Evolutionary conservation across 495 filamentous ascomycete species (phyloP).

Genomic region (Aspergillus heteromorphus): DNA sequence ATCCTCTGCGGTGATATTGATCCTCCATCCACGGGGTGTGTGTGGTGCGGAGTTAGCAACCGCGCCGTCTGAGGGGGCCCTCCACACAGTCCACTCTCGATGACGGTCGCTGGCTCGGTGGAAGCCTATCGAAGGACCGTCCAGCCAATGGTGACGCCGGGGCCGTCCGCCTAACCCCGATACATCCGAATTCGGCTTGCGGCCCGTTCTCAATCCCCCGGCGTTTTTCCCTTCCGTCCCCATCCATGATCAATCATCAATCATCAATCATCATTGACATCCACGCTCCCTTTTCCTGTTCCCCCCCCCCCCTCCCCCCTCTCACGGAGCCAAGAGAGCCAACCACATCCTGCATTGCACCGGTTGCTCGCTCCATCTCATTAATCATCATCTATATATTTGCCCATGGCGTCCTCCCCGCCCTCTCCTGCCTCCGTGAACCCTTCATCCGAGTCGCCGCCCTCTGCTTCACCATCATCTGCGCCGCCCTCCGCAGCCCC

Average conservation of each 20-base stretch:
- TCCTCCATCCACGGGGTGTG: neutral
- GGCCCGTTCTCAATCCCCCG: constrained; percentile 5
- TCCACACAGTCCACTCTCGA: too few species aligned
- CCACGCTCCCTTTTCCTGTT: constrained; percentile 3
- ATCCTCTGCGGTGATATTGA: too few species aligned
- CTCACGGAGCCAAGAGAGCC: constrained; percentile 1
- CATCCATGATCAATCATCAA: neutral
- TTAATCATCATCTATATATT: neutral
- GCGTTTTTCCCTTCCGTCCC: constrained; percentile 1
- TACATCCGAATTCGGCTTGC: constrained; percentile 29
- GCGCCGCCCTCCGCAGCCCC: constrained; percentile 14
- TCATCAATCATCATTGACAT: neutral
- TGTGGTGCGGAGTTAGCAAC: neutral
- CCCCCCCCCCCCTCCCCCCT: constrained; percentile 11
- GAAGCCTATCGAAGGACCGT: neutral
- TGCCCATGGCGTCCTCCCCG: constrained; percentile 19
- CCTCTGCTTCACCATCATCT: constrained; percentile 10
- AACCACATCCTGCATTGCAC: constrained; percentile 11
- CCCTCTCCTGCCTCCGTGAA: constrained; percentile 15
- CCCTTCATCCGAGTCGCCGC: constrained; percentile 3
- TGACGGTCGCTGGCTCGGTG: neutral
- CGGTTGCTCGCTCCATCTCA: neutral
- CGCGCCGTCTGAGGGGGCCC: neutral
- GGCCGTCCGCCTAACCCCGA: constrained; percentile 20
- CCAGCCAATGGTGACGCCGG: neutral